Evolutionary conservation across 2,329 filamentous ascomycete species (phyloP), one percentile per base, ranked within the genome.

Genomic region (Talaromyces sp.): DNA sequence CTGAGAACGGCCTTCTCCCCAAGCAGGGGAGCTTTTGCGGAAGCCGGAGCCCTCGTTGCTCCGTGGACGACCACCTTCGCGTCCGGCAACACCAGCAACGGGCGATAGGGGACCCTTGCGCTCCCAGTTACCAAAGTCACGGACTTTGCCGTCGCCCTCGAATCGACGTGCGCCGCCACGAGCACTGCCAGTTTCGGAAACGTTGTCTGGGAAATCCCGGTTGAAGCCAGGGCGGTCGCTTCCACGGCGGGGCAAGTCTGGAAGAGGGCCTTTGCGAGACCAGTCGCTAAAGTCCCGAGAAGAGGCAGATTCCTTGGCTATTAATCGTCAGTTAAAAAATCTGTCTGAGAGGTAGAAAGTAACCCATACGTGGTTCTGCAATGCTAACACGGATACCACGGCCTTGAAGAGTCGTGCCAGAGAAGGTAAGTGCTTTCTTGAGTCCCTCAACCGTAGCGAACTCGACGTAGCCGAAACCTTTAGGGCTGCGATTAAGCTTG

Each of bases 381-480:
- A 99, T 87, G 80, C 92, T 97, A 72, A 97, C 88, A 73, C 91
- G 87, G 73, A 99, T 91, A 70, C 87, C 89, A 66, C 94, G 88
- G 66, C 91, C 91, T 73, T 95, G 88, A 74, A 97, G 92, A 60
- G 84, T 86, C 61, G 85, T 81, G 67, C 91, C 89, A 69, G 92
- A 92, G 63, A 94, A 83, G 60, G 86, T 84, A 63, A 99, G 83
- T 58, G 94, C 94, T 77, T 91, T 88, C 80, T 96, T 95, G 69
- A 99, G 80, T 60, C 93, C 93, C 52, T 97, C 93, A 45, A 94
- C 78, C 53, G 85, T 87, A 64, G 82, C 85, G 69, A 99, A 99
- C 75, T 99, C 94, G 64, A 96, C 93, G 73, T 99, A 99, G 62
- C 93, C 94, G 69, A 99, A 99, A 51, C 94, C 94, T 81, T 99